These are phyloP conservation scores for Xylaria sp. DNA, from an alignment of 2,329 filamentous ascomycete species.

Conservation along the genomic window DNA sequence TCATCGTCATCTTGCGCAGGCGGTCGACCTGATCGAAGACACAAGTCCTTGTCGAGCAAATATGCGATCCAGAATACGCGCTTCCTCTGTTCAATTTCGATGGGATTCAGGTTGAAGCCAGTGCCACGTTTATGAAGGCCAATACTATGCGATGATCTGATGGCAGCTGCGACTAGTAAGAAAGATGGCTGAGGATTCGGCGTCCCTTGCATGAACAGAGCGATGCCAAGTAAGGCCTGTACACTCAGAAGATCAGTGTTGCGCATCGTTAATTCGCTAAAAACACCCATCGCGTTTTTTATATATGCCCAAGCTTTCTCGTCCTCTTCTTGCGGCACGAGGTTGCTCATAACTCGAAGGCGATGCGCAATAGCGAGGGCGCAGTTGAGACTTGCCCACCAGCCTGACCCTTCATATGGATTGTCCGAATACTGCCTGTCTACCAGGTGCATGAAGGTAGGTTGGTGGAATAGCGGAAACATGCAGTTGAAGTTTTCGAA, in stretches of 20 bases:
- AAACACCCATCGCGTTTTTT: slow-evolving; percentile 94
- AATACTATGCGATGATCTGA: slow-evolving; percentile 90
- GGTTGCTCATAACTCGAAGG: slow-evolving; percentile 91
- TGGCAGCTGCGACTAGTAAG: slow-evolving; percentile 87
- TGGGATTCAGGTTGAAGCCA: slow-evolving; percentile 89
- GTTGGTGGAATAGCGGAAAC: slow-evolving; percentile 96
- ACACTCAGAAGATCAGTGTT: slow-evolving; percentile 96
- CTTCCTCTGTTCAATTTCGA: slow-evolving; percentile 88
- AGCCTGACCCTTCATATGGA: slow-evolving; percentile 92
- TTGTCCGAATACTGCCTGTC: slow-evolving; percentile 92
- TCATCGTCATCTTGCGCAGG: slow-evolving; percentile 69
- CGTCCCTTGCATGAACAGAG: slow-evolving; percentile 92
- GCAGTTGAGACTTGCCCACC: slow-evolving; percentile 98
- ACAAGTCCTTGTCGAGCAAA: slow-evolving; percentile 68
- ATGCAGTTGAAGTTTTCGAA: slow-evolving; percentile 99
- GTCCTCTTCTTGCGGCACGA: slow-evolving; percentile 89
- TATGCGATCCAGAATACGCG: slow-evolving; percentile 71
- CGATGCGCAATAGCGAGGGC: slow-evolving; percentile 92
- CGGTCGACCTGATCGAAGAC: slow-evolving; percentile 63
- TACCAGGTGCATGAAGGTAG: slow-evolving; percentile 97
- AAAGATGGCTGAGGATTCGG: slow-evolving; percentile 96
- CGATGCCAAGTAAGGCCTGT: slow-evolving; percentile 91
- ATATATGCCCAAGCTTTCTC: slow-evolving; percentile 94
- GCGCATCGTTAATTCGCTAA: slow-evolving; percentile 91
- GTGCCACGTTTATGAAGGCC: slow-evolving; percentile 93